Evolutionary conservation across 2,329 filamentous ascomycete species (phyloP).

Genomic region (Orbilia ellipsospora): DNA sequence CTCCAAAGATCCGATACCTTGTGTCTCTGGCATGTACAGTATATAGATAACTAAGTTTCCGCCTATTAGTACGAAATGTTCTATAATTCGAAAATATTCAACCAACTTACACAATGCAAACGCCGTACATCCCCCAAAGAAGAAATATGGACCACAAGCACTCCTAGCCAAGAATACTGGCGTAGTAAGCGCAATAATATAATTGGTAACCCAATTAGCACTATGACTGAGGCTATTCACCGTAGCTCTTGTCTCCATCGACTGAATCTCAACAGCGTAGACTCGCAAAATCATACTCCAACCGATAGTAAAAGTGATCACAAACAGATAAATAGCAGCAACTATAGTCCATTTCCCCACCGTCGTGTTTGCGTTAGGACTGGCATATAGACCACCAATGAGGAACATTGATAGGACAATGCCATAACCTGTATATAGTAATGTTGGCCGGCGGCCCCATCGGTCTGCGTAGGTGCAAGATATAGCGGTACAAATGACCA

Average conservation of each 20-base stretch:
- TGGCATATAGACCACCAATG: conserved; percentile 68
- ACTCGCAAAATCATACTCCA: conserved; percentile 71
- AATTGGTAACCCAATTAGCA: conserved; percentile 68
- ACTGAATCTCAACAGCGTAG: conserved; percentile 71
- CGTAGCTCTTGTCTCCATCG: conserved; percentile 67
- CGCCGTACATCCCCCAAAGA: conserved; percentile 64
- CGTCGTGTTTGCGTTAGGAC: conserved; percentile 62
- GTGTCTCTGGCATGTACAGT: conserved; percentile 51
- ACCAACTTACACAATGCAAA: conserved; percentile 60
- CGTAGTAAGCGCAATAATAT: conserved; percentile 65
- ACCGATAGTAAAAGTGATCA: conserved; percentile 65
- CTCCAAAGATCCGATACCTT: conserved; percentile 49
- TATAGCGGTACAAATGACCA: conserved; percentile 70
- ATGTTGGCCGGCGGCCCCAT: conserved; percentile 69
- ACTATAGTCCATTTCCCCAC: conserved; percentile 67
- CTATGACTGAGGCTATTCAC: conserved; percentile 68
- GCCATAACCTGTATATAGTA: conserved; percentile 68
- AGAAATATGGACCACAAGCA: conserved; percentile 65
- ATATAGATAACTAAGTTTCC: conserved; percentile 37
- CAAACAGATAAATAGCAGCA: conserved; percentile 67
- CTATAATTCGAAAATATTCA: background rate
- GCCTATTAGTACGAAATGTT: background rate
- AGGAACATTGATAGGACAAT: conserved; percentile 68
- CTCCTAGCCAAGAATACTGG: conserved; percentile 58
- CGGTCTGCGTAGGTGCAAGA: conserved; percentile 69